A percentile compares a stretch with the other conserved stretches of the same genome.
Evolutionary conservation across 129 eudicot genomes (phyloP).

Genomic region (Kitagawia praeruptora): DNA sequence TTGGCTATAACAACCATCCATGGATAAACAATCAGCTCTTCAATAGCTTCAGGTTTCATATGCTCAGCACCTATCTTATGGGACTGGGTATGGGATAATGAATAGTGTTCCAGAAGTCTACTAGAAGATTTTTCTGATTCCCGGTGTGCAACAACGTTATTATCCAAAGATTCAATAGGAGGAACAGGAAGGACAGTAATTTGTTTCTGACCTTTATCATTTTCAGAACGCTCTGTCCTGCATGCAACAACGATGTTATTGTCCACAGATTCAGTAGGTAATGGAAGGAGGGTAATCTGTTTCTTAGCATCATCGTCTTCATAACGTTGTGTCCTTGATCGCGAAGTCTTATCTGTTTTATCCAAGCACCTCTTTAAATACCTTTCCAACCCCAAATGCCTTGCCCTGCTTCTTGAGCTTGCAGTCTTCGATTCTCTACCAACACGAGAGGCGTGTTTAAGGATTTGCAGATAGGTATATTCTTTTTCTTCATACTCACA

Average conservation of each 20-base stretch:
- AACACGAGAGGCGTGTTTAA: constrained; percentile 48
- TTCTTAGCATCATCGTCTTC: neutral
- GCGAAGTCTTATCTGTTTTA: constrained; percentile 1
- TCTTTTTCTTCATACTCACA: constrained; percentile 24
- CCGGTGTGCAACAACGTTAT: constrained; percentile 4
- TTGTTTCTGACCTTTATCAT: neutral
- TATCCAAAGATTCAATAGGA: neutral
- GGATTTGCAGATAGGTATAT: constrained; percentile 30
- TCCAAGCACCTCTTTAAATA: constrained; percentile 34
- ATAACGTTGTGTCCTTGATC: constrained; percentile 1
- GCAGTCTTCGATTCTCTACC: constrained; percentile 41
- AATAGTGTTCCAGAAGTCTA: neutral
- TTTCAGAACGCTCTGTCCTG: neutral
- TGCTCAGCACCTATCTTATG: neutral
- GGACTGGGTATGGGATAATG: neutral
- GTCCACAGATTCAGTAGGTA: neutral
- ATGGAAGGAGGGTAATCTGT: constrained; percentile 1
- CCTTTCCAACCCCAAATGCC: constrained; percentile 41
- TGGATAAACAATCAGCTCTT: constrained; percentile 63
- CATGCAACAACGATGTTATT: neutral
- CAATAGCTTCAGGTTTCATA: constrained; percentile 12
- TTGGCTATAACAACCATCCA: constrained; percentile 72
- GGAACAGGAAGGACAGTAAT: neutral
- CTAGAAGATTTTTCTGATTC: constrained; percentile 9
- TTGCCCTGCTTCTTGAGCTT: constrained; percentile 39